Percentiles rank a stretch among this genome's conserved stretches.
Conservation (phyloP, 805 yeast genomes). For the Dipodascus albidus region DNA sequence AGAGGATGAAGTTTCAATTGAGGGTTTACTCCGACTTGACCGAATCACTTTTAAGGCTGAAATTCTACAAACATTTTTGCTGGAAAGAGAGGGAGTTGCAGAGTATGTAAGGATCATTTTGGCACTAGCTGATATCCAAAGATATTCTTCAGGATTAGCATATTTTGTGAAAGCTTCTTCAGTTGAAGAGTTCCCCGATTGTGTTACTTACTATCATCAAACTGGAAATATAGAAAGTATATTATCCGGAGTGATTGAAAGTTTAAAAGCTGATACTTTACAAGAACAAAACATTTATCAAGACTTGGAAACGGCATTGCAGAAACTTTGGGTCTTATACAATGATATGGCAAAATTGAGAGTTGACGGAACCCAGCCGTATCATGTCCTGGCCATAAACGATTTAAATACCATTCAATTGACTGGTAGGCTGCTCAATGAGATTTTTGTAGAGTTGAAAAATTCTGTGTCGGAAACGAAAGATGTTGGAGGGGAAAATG, state of each 20-base stretch:
- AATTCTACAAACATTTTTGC: background rate
- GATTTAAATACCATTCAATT: background rate
- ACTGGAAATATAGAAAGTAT: background rate
- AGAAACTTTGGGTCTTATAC: background rate
- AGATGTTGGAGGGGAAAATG: background rate
- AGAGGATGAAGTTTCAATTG: slow-evolving; percentile 10
- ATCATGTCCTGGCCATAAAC: background rate
- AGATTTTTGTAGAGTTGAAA: background rate
- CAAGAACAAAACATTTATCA: background rate
- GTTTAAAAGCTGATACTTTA: background rate
- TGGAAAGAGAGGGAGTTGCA: background rate
- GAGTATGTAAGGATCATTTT: background rate
- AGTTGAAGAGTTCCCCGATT: background rate
- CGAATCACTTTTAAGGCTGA: background rate
- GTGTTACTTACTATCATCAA: background rate
- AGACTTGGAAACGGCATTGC: background rate
- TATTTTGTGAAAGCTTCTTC: background rate
- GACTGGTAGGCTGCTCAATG: background rate
- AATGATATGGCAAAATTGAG: background rate
- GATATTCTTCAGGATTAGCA: background rate
- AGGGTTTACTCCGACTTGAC: background rate
- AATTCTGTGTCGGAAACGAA: background rate
- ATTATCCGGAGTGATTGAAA: background rate
- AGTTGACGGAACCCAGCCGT: background rate
- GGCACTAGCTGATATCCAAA: background rate